phyloP scores from a whole-genome alignment of 1,139 yeast genomes.

The Debaryomyces subglobosus region DNA sequence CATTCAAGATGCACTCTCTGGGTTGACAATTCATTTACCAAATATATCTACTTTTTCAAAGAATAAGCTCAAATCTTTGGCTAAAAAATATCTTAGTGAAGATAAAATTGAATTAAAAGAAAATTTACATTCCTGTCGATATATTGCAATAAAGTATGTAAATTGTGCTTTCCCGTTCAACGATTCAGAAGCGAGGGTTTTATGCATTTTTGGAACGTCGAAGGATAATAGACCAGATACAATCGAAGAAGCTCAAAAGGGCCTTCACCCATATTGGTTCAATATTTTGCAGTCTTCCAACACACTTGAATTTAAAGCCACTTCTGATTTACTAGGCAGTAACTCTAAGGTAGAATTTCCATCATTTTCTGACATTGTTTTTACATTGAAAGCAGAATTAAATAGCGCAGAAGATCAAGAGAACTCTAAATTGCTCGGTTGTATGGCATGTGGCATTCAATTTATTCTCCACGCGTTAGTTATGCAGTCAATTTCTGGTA shows the following conservation, averaged over 20 bases:
- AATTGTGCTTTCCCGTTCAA: conserved; percentile 68
- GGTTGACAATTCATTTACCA: conserved; percentile 54
- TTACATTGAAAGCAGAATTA: conserved; percentile 30
- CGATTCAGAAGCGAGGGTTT: conserved; percentile 68
- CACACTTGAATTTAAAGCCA: conserved; percentile 43
- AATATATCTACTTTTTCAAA: conserved; percentile 43
- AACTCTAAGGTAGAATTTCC: conserved; percentile 47
- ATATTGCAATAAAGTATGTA: conserved; percentile 65
- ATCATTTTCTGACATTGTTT: conserved; percentile 35
- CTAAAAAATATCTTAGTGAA: conserved; percentile 40
- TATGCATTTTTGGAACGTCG: conserved; percentile 69
- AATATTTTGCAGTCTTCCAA: conserved; percentile 45
- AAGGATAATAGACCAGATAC: conserved; percentile 66
- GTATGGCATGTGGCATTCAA: conserved; percentile 44
- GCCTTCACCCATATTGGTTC: conserved; percentile 80
- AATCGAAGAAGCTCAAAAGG: conserved; percentile 79
- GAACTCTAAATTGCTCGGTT: conserved; percentile 28
- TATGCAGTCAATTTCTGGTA: conserved; percentile 59
- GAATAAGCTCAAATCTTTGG: conserved; percentile 43
- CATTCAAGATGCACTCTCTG: conserved; percentile 72
- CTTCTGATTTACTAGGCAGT: conserved; percentile 46
- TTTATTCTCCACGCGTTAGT: conserved; percentile 60
- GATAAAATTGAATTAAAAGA: conserved; percentile 23
- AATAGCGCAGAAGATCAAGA: conserved; percentile 18
- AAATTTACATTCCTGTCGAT: conserved; percentile 50